Evolutionary conservation across 805 yeast species (phyloP), one percentile per base, ranked within the genome.

Genomic region (Cyberlindnera euphorbiae): DNA sequence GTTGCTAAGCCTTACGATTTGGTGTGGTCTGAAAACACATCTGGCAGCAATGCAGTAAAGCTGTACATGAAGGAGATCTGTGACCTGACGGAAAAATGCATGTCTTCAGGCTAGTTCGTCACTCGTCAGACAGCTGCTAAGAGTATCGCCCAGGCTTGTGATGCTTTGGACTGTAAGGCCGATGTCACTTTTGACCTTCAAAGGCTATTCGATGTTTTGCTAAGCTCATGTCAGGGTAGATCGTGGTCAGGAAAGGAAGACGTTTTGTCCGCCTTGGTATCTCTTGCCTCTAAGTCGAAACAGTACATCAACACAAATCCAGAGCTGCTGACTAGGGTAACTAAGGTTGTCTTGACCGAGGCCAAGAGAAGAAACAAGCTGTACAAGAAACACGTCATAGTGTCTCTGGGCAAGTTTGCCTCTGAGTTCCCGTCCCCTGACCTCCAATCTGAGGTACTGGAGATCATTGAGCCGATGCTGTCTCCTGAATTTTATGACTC

Each of bases 241-340:
- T 73, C 90, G 8, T 90, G 96, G 93, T 69, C 70, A 12, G 97
- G 97, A 6, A 90, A 90, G 51, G 96, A 88, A 47, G 58, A 67
- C 19, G 71, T 93, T 1, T 63, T 87, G 14, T 77, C 75, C 25
- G 84, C 96, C 0, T 61, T 89, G 36, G 82, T 84, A 0, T 59
- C 75, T 2, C 65, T 83, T 22, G 53, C 80, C 0, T 50, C 64
- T 13, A 75, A 74, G 41, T 67, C 77, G 8, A 59, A 65, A 31
- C 48, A 46, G 0, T 63, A 53, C 29, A 46, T 79, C 11, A 32
- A 36, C 0, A 37, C 50, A 1, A 52, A 62, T 22, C 39, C 46
- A 1, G 65, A 52, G 0, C 30, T 75, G 6, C 53, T 63, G 22
- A 58, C 55, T 2, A 55, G 47, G 17, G 58, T 82, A 7, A 60